Base-by-base conservation (phyloP, 1,284 basidiomycete genomes). In the Porogramme epimiltina region DNA sequence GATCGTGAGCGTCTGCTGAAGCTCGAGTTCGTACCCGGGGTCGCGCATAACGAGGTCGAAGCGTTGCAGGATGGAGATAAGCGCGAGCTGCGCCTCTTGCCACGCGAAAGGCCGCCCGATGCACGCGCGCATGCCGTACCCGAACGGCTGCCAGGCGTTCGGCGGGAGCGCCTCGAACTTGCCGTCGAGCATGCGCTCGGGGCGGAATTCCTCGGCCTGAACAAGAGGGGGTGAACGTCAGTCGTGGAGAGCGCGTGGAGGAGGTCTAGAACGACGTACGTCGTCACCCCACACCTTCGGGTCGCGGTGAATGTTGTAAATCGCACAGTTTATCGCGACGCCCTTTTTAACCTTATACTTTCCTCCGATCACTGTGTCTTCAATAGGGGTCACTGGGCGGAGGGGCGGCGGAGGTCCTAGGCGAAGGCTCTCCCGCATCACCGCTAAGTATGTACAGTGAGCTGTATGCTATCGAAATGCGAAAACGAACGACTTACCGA, bases 141-240 rank as follows among this genome's bases (percentile, higher is more conserved):
- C 69, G 55, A 75, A 75, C 0, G 76, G 75, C 45, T 77, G 75
- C 75, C 75, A 77, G 0, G 73, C 68, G 53, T 77, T 72, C 9
- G 68, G 69, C 70, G 76, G 74, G 15, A 77, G 53, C n/a, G 65
- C 63, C 59, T 76, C 70, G 56, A 75, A 77, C 39, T 72, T 72
- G 0, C 73, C 75, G 49, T 77, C 73, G 9, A 80, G 59, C 73
- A 77, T 78, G 1, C 79, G 70, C 54, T 80, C 79, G 2, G 76
- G 76, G 13, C 63, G 64, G 64, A 76, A 77, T 45, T 65, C 58
- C 15, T 73, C 69, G 4, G 68, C 68, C 66, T 71, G 22, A n/a
- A n/a, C 16, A 15, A n/a, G 28, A 19, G 19, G 24, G 4, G 2
- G 15, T 15, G 28, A 8, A 11, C 0, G 26, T 51, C 13, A 54